Evolutionary conservation across 192 early-diverging fungal genomes (phyloP).

Genomic region (Entomortierella parvispora): DNA sequence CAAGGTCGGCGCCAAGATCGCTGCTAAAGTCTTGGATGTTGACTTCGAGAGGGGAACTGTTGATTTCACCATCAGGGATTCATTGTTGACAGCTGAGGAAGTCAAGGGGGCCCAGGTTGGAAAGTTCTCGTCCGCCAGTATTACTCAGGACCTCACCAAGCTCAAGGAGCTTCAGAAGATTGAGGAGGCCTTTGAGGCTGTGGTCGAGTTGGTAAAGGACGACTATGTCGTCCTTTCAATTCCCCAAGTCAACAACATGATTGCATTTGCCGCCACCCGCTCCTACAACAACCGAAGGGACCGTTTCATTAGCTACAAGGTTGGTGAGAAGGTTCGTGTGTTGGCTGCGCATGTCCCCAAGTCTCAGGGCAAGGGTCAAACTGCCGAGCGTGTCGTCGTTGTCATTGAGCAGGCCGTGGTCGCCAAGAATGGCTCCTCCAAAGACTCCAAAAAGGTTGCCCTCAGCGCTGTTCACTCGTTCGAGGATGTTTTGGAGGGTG

Average conservation of each 20-base stretch:
- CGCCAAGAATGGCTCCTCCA: constrained; percentile 7
- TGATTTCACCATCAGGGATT: constrained; percentile 69
- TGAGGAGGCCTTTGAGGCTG: constrained; percentile 59
- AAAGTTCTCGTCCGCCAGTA: constrained; percentile 13
- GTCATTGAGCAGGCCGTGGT: constrained; percentile 17
- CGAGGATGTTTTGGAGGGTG: constrained; percentile 64
- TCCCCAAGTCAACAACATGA: constrained; percentile 60
- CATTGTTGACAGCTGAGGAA: constrained; percentile 28
- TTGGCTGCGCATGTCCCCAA: constrained; percentile 55
- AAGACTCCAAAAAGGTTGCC: constrained; percentile 21
- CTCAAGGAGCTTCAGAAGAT: constrained; percentile 46
- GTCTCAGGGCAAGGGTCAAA: constrained; percentile 31
- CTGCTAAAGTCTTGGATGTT: constrained; percentile 74
- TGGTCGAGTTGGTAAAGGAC: constrained; percentile 82
- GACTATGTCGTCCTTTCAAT: constrained; percentile 79
- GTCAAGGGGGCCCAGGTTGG: constrained; percentile 28
- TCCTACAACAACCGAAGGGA: constrained; percentile 67
- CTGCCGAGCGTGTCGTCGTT: constrained; percentile 38
- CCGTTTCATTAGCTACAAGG: constrained; percentile 71
- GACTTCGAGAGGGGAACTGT: constrained; percentile 71
- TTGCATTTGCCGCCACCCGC: constrained; percentile 69
- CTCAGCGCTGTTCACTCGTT: constrained; percentile 31
- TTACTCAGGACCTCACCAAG: constrained; percentile 24
- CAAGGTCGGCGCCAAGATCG: constrained; percentile 59
- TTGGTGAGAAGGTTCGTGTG: constrained; percentile 63